phyloP scores from a whole-genome alignment of 2,329 filamentous ascomycete genomes.

The Penicillium sp. region DNA sequence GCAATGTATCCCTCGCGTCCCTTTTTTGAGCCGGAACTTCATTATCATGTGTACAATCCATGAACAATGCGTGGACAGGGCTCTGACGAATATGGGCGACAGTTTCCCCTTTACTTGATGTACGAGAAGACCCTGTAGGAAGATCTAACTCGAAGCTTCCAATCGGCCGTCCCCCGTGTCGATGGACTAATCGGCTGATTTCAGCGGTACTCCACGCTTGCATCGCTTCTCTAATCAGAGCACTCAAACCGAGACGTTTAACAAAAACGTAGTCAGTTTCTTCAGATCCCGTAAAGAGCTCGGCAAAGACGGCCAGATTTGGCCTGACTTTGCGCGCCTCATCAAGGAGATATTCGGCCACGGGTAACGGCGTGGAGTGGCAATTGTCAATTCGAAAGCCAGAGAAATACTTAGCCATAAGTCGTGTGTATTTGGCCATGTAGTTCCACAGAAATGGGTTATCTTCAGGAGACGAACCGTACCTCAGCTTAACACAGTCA shows the following conservation, averaged over 20 bases:
- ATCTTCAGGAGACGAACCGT: conserved; percentile 74
- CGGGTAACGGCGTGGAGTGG: conserved; percentile 90
- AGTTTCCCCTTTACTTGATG: conserved; percentile 51
- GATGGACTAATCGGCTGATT: conserved; percentile 86
- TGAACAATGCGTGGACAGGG: conserved; percentile 89
- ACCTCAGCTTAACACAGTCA: conserved; percentile 95
- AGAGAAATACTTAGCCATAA: conserved; percentile 91
- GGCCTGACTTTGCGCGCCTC: conserved; percentile 85
- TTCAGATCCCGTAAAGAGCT: conserved; percentile 93
- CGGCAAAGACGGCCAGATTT: conserved; percentile 86
- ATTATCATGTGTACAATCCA: conserved; percentile 99
- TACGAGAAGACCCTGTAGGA: conserved; percentile 55
- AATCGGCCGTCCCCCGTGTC: conserved; percentile 88
- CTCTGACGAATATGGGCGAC: conserved; percentile 80
- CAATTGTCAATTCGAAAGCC: conserved; percentile 98
- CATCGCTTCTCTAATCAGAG: conserved; percentile 95
- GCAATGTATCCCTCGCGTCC: conserved; percentile 87
- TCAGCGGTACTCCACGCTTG: conserved; percentile 95
- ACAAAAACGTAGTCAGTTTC: conserved; percentile 96
- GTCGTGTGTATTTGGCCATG: conserved; percentile 87
- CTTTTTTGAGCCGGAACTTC: conserved; percentile 93
- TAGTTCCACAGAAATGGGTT: conserved; percentile 93
- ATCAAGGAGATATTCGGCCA: conserved; percentile 92
- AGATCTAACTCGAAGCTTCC: conserved; percentile 97
- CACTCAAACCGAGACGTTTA: conserved; percentile 84